These are phyloP conservation scores for Circinella minor DNA, from an alignment of 371 early-diverging fungal genomes.

Conservation along the genomic window DNA sequence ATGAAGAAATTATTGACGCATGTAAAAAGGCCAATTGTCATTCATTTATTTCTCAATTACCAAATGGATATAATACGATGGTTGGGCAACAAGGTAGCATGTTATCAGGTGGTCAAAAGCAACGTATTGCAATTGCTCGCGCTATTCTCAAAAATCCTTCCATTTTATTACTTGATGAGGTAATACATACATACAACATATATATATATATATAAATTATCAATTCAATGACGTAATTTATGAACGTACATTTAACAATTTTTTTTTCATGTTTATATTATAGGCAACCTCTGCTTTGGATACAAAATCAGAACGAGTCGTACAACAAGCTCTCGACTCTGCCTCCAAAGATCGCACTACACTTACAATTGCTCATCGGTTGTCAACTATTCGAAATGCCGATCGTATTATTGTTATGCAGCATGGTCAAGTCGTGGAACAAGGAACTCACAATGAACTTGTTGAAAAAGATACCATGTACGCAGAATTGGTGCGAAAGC, in stretches of 20 bases:
- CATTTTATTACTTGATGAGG: slow-evolving; percentile 38
- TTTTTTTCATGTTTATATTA: slow-evolving; percentile 51
- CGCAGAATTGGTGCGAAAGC: slow-evolving; percentile 50
- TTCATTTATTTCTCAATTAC: slow-evolving; percentile 72
- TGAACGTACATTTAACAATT: too few species aligned
- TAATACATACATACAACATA: not conserved
- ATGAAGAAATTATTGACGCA: slow-evolving; percentile 61
- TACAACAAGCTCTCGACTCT: slow-evolving; percentile 73
- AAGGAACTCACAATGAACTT: slow-evolving; percentile 65
- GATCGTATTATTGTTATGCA: slow-evolving; percentile 79
- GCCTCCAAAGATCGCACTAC: slow-evolving; percentile 79
- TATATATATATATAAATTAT: not conserved
- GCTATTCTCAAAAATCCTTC: slow-evolving; percentile 36
- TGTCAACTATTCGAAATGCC: slow-evolving; percentile 73
- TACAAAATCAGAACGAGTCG: slow-evolving; percentile 72
- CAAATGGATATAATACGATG: slow-evolving; percentile 73
- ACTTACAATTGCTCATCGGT: slow-evolving; percentile 85
- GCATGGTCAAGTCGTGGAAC: slow-evolving; percentile 66
- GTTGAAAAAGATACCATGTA: slow-evolving; percentile 46
- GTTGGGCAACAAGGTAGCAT: slow-evolving; percentile 67
- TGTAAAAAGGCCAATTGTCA: slow-evolving; percentile 70
- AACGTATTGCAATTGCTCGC: slow-evolving; percentile 41
- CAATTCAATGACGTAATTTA: not conserved
- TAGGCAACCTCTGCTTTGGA: slow-evolving; percentile 74
- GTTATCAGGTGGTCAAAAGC: slow-evolving; percentile 79